phyloP scores from a whole-genome alignment of 2,329 filamentous ascomycete genomes.

The Hymenoscyphus infarciens region DNA sequence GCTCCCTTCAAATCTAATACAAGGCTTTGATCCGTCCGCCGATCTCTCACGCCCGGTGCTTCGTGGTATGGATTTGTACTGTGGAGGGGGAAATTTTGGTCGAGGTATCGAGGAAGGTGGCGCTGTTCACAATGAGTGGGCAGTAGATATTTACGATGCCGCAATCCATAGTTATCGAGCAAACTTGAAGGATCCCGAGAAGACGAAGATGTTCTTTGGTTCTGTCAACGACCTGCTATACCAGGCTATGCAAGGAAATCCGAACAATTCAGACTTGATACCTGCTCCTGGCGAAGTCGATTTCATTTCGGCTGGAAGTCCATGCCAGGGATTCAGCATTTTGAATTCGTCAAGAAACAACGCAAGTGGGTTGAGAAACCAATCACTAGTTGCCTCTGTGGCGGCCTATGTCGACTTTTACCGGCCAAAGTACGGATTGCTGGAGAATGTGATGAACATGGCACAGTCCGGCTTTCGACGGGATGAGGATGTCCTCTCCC shows the following conservation, averaged over 20 bases:
- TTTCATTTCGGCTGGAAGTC: conserved; percentile 68
- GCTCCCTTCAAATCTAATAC: conserved; percentile 41
- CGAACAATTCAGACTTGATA: conserved; percentile 40
- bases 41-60: conserved; percentile 40
- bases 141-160: conserved; percentile 60
- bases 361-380: conserved; percentile 59
- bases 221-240: conserved; percentile 68
- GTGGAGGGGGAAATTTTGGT: conserved; percentile 74
- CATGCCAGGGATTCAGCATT: conserved; percentile 71
- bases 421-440: conserved; percentile 66
- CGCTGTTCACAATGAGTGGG: conserved; percentile 60
- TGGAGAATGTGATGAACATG: conserved; percentile 75
- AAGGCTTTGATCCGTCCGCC: conserved; percentile 52
- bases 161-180: conserved; percentile 73
- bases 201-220: conserved; percentile 57
- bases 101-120: conserved; percentile 71
- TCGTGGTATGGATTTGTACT: conserved; percentile 68
- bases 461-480: conserved; percentile 42
- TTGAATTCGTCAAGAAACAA: conserved; percentile 58
- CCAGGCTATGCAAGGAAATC: conserved; percentile 50
- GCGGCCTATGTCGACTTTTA: conserved; percentile 72
- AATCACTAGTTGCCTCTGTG: conserved; percentile 74
- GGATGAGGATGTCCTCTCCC: conserved; percentile 65
- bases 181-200: conserved; percentile 47
- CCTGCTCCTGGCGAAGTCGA: conserved; percentile 62